Evolutionary conservation across 345 rosid species (phyloP), one percentile per base, ranked within the genome.

Genomic region (Cochlearia excelsa): DNA sequence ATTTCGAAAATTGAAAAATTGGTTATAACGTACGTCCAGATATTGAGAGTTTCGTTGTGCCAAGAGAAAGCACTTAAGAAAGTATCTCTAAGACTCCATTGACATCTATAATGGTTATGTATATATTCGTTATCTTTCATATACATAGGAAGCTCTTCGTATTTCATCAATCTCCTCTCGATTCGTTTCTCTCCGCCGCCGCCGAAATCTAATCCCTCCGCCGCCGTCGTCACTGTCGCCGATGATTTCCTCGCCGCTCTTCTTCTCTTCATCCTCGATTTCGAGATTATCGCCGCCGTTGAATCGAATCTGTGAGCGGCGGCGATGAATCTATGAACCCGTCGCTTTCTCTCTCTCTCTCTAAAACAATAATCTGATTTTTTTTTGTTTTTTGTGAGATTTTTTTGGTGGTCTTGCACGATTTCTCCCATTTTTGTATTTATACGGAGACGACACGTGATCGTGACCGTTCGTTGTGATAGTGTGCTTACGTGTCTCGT

Each of bases 21-120:
- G 35, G 5, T 33, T 0, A 52, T 81, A 1, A 71, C 92, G 55
- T 75, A 93, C 96, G 97, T 87, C 99, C 96, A 89, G 56, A 93
- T 77, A 52, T 93, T 89, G 48, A 93, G 82, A 57, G 97, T 89
- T 77, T 93, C 99, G 69, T 93, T 93, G 76, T 89, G 99, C 95
- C 83, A 84, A 0, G 85, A 74, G 77, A 93, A 89, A 28, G 76
- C 63, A 81, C 99, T 87, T 61, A 84, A 74, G 57, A 90, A 58
- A 3, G 86, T 78, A 5, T 93, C 95, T 71, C 69, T 84, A 26
- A 93, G 31, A 1, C 97, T 84, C 99, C 99, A 89, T 50, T 89
- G 96, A 74, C 97, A 85, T 43, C 97, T 76, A 70, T 93, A 89
- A 70, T 93, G 62, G 54, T 89, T 86, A 76, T 89, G 77, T 45